A percentile compares a stretch with the other conserved stretches of the same genome.
Conservation (phyloP, 2,329 filamentous ascomycete genomes). For the Teratosphaeriaceae sp. region DNA sequence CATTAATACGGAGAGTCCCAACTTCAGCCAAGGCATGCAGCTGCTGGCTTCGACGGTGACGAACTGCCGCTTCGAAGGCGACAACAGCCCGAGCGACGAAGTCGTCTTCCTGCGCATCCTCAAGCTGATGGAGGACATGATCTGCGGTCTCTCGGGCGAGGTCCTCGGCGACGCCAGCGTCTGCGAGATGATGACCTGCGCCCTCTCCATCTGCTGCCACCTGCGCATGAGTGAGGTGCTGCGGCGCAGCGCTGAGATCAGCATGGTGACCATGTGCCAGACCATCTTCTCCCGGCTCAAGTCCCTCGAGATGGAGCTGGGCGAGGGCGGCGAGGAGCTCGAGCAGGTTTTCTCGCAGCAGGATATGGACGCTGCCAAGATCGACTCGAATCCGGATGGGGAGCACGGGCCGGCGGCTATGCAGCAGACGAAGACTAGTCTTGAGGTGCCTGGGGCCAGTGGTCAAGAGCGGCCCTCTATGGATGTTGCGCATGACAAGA, state of each 20-base stretch:
- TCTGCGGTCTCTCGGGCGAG: conserved; percentile 85
- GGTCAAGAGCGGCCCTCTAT: conserved; percentile 30
- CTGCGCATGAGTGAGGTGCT: conserved; percentile 84
- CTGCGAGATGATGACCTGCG: conserved; percentile 99
- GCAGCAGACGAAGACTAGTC: conserved; percentile 43
- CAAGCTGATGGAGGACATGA: conserved; percentile 97
- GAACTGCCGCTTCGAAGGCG: conserved; percentile 95
- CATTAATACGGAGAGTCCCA: conserved; percentile 74
- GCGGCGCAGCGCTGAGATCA: conserved; percentile 84
- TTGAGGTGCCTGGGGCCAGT: conserved; percentile 32
- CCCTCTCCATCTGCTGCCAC: conserved; percentile 94
- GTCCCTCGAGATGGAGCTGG: conserved; percentile 67
- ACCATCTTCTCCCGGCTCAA: conserved; percentile 94
- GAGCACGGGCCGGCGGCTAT: conserved; percentile 38
- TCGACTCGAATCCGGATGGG: conserved; percentile 57
- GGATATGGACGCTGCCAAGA: conserved; percentile 70
- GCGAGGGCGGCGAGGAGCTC: conserved; percentile 57
- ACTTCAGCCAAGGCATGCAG: conserved; percentile 88
- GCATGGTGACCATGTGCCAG: conserved; percentile 99
- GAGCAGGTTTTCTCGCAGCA: conserved; percentile 58
- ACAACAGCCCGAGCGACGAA: conserved; percentile 89
- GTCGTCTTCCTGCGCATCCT: conserved; percentile 91
- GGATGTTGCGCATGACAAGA: conserved; percentile 34
- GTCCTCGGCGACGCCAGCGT: conserved; percentile 97
- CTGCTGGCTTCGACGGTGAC: conserved; percentile 90